These are phyloP conservation scores for Dispira parvispora DNA, from an alignment of 192 early-diverging fungal species.

Conservation along the genomic window DNA sequence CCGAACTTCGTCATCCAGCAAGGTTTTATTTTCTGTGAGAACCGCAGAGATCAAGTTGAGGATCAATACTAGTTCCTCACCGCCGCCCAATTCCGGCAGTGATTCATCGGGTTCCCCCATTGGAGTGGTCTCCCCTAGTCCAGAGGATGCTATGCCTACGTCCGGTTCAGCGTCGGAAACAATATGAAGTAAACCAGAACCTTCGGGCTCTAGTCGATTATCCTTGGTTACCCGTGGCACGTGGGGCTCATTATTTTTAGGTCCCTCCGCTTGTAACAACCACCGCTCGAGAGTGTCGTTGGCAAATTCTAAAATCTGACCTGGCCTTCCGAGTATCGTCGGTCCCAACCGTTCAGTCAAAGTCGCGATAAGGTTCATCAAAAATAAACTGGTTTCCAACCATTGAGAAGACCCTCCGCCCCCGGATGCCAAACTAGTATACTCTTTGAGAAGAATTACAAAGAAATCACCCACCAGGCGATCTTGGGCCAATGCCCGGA, in stretches of 20 bases:
- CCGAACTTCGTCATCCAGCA: neutral
- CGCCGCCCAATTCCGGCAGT: neutral
- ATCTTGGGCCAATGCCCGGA: neutral
- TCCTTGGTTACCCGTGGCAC: neutral
- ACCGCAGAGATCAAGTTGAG: neutral
- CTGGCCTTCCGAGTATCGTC: constrained; percentile 50
- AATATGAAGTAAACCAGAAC: neutral
- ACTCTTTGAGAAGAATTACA: constrained; percentile 5
- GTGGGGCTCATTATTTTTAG: neutral
- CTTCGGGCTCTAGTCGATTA: neutral
- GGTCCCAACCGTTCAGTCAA: constrained; percentile 59
- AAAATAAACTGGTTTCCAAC: neutral
- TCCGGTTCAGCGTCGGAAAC: neutral
- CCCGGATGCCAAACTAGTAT: neutral
- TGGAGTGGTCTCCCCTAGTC: too few species aligned
- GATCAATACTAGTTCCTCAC: neutral
- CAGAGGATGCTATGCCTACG: too few species aligned
- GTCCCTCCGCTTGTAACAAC: constrained; percentile 8
- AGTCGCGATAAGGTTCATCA: constrained; percentile 8
- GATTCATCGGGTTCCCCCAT: too few species aligned
- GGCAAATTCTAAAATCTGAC: constrained; percentile 56
- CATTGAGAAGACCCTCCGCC: neutral
- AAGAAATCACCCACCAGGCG: constrained; percentile 5
- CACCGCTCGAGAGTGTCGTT: constrained; percentile 41
- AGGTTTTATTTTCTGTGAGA: neutral